These are phyloP conservation scores for Xylaria flabelliformis DNA, from an alignment of 495 filamentous ascomycete species.

Conservation along the genomic window DNA sequence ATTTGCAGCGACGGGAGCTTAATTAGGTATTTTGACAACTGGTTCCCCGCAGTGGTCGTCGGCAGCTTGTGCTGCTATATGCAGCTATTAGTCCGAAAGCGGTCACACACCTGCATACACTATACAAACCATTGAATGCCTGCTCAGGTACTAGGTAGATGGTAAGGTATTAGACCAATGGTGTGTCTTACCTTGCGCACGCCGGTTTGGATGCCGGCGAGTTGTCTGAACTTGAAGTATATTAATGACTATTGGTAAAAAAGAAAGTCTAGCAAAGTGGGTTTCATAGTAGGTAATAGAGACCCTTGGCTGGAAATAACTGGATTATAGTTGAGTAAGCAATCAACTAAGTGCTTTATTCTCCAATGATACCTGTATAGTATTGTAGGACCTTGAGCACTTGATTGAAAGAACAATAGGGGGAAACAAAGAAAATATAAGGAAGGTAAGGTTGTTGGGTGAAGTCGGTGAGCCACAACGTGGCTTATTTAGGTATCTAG, in stretches of 20 bases:
- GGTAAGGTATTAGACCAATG: slow-evolving; percentile 1
- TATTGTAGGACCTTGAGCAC: no score
- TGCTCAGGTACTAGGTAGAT: no score
- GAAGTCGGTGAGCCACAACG: not conserved
- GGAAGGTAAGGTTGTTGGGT: not conserved
- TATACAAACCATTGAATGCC: not conserved
- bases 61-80: slow-evolving; percentile 3
- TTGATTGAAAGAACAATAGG: not conserved
- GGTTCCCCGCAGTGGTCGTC: slow-evolving; percentile 18
- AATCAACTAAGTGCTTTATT: not conserved
- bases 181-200: not conserved
- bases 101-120: slow-evolving; percentile 14
- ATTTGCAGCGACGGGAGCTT: not conserved
- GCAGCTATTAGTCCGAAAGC: slow-evolving; percentile 14
- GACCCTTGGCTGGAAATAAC: not conserved
- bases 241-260: no score
- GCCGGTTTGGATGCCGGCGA: not conserved
- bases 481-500: slow-evolving; percentile 4
- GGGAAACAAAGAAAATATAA: no score
- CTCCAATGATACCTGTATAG: not conserved
- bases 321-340: not conserved
- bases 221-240: not conserved
- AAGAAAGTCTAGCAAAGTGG: not conserved
- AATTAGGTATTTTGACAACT: not conserved
- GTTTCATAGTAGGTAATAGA: not conserved